Evolutionary conservation across 306 rosid species (phyloP).

Genomic region (Ochetophila trinervis): DNA sequence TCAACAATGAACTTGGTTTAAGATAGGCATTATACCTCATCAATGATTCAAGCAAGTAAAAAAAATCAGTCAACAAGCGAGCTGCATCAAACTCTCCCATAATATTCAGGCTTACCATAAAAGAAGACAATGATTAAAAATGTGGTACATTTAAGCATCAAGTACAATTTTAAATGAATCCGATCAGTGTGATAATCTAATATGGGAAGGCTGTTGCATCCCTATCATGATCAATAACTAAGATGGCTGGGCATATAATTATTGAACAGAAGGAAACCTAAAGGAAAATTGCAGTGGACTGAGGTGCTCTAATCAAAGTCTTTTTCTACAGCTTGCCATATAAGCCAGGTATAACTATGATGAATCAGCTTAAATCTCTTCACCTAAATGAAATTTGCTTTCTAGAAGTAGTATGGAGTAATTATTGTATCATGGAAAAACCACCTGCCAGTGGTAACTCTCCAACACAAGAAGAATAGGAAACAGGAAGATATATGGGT

Average conservation of each 20-base stretch:
- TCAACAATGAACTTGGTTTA: constrained; percentile 15
- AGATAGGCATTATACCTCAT: constrained; percentile 9
- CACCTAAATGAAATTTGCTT: background rate
- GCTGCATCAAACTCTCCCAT: background rate
- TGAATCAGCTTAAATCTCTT: background rate
- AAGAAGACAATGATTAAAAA: too few species aligned
- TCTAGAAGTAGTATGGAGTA: too few species aligned
- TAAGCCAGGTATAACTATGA: background rate
- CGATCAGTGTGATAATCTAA: too few species aligned
- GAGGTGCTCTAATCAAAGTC: background rate
- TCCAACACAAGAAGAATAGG: too few species aligned
- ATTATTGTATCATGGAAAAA: too few species aligned
- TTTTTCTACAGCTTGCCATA: background rate
- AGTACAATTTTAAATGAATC: too few species aligned
- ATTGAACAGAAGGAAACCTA: background rate
- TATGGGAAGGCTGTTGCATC: too few species aligned
- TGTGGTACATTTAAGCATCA: too few species aligned
- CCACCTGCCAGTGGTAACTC: too few species aligned
- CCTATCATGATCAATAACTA: too few species aligned
- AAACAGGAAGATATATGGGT: too few species aligned
- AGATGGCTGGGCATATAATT: too few species aligned
- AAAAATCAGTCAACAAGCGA: constrained; percentile 7
- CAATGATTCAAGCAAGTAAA: constrained; percentile 5
- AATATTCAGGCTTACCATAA: background rate
- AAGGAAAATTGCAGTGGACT: background rate